These are phyloP conservation scores for Protea cynaroides DNA, from an alignment of 164 flowering plant genomes.

Conservation along the genomic window DNA sequence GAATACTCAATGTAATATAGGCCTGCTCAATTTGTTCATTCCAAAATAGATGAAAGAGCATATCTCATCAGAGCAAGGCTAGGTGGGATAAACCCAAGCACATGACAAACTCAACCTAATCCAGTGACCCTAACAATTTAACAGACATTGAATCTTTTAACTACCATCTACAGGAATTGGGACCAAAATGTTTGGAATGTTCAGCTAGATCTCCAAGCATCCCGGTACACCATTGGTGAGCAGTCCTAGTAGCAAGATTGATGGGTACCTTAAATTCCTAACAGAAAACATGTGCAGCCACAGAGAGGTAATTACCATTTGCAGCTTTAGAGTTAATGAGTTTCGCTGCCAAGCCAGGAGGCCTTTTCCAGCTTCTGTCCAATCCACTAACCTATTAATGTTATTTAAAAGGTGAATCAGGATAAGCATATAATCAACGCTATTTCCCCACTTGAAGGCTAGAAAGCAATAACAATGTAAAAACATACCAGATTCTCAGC, in stretches of 20 bases:
- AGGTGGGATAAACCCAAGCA: no score
- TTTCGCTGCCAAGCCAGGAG: conserved; percentile 86
- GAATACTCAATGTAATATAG: conserved; percentile 85
- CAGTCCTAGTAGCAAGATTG: background rate
- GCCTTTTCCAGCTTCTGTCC: conserved; percentile 96
- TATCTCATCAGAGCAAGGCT: background rate
- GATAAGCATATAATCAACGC: background rate
- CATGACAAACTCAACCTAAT: no score
- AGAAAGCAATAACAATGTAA: background rate
- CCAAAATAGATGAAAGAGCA: background rate
- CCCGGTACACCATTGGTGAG: no score
- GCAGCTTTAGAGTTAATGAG: conserved; percentile 61
- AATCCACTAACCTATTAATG: conserved; percentile 62
- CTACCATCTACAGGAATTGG: background rate
- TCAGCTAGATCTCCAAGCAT: background rate
- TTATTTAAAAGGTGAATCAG: background rate
- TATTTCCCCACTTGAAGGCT: background rate
- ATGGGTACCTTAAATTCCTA: background rate
- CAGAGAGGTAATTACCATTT: conserved; percentile 42
- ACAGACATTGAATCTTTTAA: background rate
- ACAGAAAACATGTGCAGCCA: background rate
- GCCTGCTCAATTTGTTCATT: conserved; percentile 34
- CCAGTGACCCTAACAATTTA: background rate
- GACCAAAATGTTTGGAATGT: background rate
- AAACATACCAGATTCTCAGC: conserved; percentile 73